Conservation (phyloP, 352 stramenopile genomes). For the Pilasporangium apinafurcum region DNA sequence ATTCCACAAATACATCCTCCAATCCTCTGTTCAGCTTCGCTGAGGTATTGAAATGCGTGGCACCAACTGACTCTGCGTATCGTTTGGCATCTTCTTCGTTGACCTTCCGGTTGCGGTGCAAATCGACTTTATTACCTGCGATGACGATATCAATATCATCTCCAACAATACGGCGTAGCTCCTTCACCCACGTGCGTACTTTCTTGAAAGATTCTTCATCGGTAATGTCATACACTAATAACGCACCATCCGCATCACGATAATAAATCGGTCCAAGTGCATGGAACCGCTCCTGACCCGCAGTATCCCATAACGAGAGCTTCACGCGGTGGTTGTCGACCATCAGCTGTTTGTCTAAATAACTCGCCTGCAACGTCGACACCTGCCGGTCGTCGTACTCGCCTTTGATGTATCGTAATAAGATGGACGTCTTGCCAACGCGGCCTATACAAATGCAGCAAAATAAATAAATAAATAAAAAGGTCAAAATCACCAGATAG, state of each 20-base stretch:
- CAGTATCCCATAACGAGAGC: slow-evolving; percentile 85
- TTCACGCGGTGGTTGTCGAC: slow-evolving; percentile 78
- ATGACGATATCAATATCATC: slow-evolving; percentile 90
- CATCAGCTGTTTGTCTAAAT: slow-evolving; percentile 89
- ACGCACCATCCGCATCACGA: slow-evolving; percentile 79
- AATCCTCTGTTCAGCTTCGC: slow-evolving; percentile 90
- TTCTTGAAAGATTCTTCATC: slow-evolving; percentile 89
- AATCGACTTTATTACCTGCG: slow-evolving; percentile 90
- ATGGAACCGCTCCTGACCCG: slow-evolving; percentile 86
- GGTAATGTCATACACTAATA: slow-evolving; percentile 92
- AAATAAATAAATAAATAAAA: neutral
- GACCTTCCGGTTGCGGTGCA: slow-evolving; percentile 87
- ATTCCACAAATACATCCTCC: slow-evolving; percentile 88
- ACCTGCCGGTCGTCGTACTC: slow-evolving; percentile 90
- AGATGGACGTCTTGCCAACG: slow-evolving; percentile 94
- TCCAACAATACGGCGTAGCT: slow-evolving; percentile 88
- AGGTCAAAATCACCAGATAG: neutral
- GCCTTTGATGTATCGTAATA: slow-evolving; percentile 91
- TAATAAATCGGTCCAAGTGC: slow-evolving; percentile 88
- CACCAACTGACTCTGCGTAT: slow-evolving; percentile 85
- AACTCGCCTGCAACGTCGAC: slow-evolving; percentile 91
- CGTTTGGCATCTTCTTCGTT: slow-evolving; percentile 72
- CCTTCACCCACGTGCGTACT: slow-evolving; percentile 90
- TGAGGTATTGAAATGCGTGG: slow-evolving; percentile 87
- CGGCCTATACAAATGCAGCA: slow-evolving; percentile 43